Base-by-base conservation (phyloP, 805 yeast species). In the Saturnispora galanensis region DNA sequence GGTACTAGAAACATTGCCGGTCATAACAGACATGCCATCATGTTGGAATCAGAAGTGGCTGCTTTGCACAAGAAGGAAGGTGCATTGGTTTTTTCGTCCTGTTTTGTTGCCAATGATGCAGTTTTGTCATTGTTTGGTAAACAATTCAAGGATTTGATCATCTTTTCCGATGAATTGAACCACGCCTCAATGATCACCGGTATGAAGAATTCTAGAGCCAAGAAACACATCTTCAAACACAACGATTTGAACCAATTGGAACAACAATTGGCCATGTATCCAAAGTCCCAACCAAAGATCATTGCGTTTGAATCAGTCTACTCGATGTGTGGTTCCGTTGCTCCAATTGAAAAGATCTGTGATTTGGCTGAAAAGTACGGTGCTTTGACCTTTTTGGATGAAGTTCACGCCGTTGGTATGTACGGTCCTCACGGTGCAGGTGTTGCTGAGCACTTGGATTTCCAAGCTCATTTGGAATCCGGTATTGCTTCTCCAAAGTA, bases 371-470 rank as follows among this genome's bases (percentile, higher is more conserved):
- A 93, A 44, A 87, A 93, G 67, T 93, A 93, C 62, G 97, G 97
- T 50, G 97, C 97, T 39, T 67, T 93, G 56, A 93, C 99, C 29
- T 93, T 93, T 66, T 71, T 93, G 63, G 99, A 93, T 64, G 99
- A 93, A 66, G 99, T 93, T 33, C 99, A 93, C 60, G 97, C 98
- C 31, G 97, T 93, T 39, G 99, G 99, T 45, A 76, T 93, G 81
- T 93, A 93, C 62, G 99, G 99, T 57, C 97, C 99, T 48, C 96
- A 85, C 57, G 99, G 99, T 60, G 98, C 96, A 31, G 99, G 99
- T 68, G 97, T 93, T 45, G 96, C 97, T 39, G 99, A 93, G 66
- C 98, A 93, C 63, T 71, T 84, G 57, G 86, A 93, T 66, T 93
- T 88, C 56, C 85, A 85, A 39, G 79, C 80, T 45, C 95, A 90